Evolutionary conservation across 2,329 filamentous ascomycete species (phyloP).

Genomic region (Escovopsis sp.): DNA sequence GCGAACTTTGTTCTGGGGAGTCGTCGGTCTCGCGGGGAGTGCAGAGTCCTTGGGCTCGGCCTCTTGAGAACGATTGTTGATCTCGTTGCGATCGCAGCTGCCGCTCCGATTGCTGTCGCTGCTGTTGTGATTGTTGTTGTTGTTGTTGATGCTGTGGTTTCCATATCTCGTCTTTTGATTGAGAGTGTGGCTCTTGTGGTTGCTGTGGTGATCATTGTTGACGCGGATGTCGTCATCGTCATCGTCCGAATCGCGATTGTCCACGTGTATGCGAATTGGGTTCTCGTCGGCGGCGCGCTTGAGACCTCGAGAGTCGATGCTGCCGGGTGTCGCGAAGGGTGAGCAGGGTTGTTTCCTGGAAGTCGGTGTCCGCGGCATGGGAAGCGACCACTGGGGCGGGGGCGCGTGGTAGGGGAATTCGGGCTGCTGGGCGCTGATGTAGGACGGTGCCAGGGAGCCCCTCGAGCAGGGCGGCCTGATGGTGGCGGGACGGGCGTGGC

Average conservation of each 20-base stretch:
- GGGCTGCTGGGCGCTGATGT: slow-evolving; percentile 6
- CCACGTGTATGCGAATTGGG: slow-evolving; percentile 4
- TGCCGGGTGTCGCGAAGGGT: slow-evolving; percentile 18
- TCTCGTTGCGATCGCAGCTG: too few species aligned
- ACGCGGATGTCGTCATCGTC: slow-evolving; percentile 4
- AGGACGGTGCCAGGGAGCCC: slow-evolving; percentile 4
- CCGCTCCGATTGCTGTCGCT: neutral
- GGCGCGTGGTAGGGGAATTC: slow-evolving; percentile 3
- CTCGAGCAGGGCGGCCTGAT: neutral
- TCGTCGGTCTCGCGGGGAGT: slow-evolving; percentile 3
- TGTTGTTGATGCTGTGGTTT: too few species aligned
- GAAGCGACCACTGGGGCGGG: slow-evolving; percentile 13
- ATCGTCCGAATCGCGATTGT: neutral
- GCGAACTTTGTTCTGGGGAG: slow-evolving; percentile 35
- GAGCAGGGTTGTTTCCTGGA: slow-evolving; percentile 3
- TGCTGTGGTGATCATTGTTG: slow-evolving; percentile 2
- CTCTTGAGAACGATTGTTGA: too few species aligned
- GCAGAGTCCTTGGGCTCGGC: slow-evolving; percentile 2
- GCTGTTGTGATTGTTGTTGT: slow-evolving; percentile 19
- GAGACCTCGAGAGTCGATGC: slow-evolving; percentile 27
- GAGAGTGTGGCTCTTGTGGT: slow-evolving; percentile 6
- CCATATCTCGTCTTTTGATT: too few species aligned
- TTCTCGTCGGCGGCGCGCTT: slow-evolving; percentile 26
- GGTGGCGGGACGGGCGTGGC: slow-evolving; percentile 21
- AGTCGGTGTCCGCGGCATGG: slow-evolving; percentile 9